Evolutionary conservation across 371 early-diverging fungal genomes (phyloP).

Genomic region (Mucor indicus): DNA sequence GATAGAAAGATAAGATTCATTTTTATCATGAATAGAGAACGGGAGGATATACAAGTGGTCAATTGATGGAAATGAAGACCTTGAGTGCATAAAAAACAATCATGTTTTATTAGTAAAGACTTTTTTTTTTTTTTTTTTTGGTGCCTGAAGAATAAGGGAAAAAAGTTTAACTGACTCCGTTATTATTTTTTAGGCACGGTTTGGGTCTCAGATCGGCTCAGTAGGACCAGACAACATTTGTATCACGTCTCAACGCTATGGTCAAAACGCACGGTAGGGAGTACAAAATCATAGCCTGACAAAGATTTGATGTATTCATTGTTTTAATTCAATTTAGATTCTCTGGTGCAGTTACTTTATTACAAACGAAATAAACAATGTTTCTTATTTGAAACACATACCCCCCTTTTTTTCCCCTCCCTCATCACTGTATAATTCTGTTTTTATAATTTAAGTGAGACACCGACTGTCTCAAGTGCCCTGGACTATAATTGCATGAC

Average conservation of each 20-base stretch:
- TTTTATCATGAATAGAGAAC: conserved; percentile 18
- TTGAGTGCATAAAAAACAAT: conserved; percentile 22
- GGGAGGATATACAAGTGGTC: conserved; percentile 37
- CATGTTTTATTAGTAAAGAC: conserved; percentile 5
- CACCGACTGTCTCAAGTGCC: background rate
- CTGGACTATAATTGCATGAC: background rate
- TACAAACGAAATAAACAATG: background rate
- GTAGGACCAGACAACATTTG: conserved; percentile 19
- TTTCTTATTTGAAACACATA: background rate
- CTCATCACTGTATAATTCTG: background rate
- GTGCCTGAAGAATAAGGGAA: conserved; percentile 11
- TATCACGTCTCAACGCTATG: conserved; percentile 37
- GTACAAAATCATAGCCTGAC: conserved; percentile 3
- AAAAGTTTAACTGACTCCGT: background rate
- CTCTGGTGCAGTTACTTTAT: conserved; percentile 26
- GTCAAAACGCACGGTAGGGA: conserved; percentile 28
- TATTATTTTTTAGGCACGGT: conserved; percentile 23
- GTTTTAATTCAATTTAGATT: conserved; percentile 11
- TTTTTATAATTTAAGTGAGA: background rate
- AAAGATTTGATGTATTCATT: conserved; percentile 1
- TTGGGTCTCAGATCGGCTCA: conserved; percentile 34
- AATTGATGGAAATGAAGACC: background rate
- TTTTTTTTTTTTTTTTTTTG: background rate
- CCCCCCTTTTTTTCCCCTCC: background rate
- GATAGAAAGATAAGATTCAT: background rate